Base-by-base conservation (phyloP, 768 basidiomycete genomes). In the Russula compacta region DNA sequence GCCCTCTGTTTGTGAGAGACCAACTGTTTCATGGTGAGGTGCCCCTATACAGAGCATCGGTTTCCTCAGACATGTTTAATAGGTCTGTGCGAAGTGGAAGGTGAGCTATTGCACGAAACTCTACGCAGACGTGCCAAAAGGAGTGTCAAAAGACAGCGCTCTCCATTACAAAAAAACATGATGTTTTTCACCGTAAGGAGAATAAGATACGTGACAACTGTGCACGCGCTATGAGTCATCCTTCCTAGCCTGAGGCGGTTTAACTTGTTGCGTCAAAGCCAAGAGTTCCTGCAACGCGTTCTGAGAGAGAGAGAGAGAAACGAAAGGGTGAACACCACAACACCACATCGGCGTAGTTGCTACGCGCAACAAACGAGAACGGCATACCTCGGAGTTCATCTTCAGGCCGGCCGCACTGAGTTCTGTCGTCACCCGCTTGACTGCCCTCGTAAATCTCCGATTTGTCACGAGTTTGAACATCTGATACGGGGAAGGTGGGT, bases 351-450 rank as follows among this genome's bases (percentile, higher is more conserved):
- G n/a, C 15, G 6, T 19, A 33, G 17, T 32, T n/a, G 29, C 53
- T n/a, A 43, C 17, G 39, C 38, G 15, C 19, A 35, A 43, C 46
- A 6, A 58, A 38, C n/a, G 4, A 35, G 17, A 36, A 19, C n/a
- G 62, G 66, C 77, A 56, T 64, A 85, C 85, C 71, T 81, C 77
- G 50, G 81, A 79, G 39, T 70, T 71, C 39, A 84, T 57, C 67
- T 86, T 80, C n/a, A 88, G 69, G 6, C 84, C 86, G 21, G 83
- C 82, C 38, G 81, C 82, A 54, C 79, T 68, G 62, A 87, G 69
- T 59, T 81, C 83, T 14, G 75, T 75, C 53, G 75, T 72, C 6
- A 85, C 73, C 43, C 71, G 72, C 64, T 74, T 73, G 35, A 78
- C 75, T 29, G 77, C 79, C 44, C 71, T 73, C 58, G 79, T 74